phyloP scores from a whole-genome alignment of 371 early-diverging fungal species.

The Actinomortierella ambigua region DNA sequence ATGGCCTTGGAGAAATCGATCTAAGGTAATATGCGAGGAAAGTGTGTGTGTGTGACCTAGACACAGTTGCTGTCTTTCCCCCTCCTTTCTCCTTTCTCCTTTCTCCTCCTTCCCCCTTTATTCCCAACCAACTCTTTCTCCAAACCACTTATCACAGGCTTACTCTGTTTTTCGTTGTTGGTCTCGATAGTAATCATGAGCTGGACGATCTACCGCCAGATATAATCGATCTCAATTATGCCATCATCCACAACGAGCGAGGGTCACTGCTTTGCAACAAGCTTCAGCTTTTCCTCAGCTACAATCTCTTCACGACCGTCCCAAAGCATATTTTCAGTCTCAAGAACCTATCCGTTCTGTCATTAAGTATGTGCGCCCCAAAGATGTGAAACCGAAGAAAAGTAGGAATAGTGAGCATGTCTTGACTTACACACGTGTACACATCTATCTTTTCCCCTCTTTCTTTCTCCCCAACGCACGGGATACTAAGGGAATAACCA shows the following conservation, averaged over 20 bases:
- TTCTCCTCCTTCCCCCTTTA: no score
- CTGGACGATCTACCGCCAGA: slow-evolving; percentile 58
- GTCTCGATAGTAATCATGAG: slow-evolving; percentile 47
- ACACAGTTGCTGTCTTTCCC: slow-evolving; percentile 1
- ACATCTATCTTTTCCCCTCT: neutral
- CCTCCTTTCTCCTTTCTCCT: slow-evolving; percentile 1
- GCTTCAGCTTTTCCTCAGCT: slow-evolving; percentile 57
- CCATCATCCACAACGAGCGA: slow-evolving; percentile 53
- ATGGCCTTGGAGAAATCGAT: slow-evolving; percentile 57
- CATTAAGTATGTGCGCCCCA: slow-evolving; percentile 50
- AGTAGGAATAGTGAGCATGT: no score
- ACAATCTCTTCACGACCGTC: slow-evolving; percentile 48
- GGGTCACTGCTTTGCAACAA: slow-evolving; percentile 49
- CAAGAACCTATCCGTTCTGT: slow-evolving; percentile 58
- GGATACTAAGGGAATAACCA: slow-evolving; percentile 52
- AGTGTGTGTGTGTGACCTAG: neutral
- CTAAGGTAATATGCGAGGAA: slow-evolving; percentile 49
- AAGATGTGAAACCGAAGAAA: no score
- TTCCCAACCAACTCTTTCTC: no score
- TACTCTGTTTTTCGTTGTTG: neutral
- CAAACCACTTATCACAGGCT: neutral
- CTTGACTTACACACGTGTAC: neutral
- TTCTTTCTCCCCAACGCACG: neutral
- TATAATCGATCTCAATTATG: slow-evolving; percentile 54
- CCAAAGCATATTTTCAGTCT: slow-evolving; percentile 53